Evolutionary conservation across 2,329 filamentous ascomycete species (phyloP).

Genomic region (Colletotrichum chlorophyti): DNA sequence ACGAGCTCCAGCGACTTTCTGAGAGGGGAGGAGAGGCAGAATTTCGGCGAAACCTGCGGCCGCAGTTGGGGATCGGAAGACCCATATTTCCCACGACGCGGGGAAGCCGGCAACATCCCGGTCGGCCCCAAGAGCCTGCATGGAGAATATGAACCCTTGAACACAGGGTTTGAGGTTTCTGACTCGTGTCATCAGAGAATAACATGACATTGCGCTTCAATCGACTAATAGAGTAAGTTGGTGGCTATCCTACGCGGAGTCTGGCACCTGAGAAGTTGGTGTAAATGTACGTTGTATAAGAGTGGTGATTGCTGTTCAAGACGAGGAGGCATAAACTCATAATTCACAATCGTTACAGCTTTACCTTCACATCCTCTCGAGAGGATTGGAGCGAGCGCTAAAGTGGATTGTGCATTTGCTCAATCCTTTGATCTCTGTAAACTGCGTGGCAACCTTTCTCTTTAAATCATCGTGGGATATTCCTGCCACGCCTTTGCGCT

Average conservation of each 20-base stretch:
- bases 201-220: neutral
- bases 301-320: too few relatives aligned
- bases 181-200: neutral
- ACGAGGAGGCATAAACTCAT: neutral
- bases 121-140: conserved; percentile 11
- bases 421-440: neutral
- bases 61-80: conserved; percentile 9
- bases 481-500: neutral
- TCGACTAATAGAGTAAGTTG: too few relatives aligned
- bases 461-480: neutral
- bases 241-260: too few relatives aligned
- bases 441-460: neutral
- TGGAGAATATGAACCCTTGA: neutral
- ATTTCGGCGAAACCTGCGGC: conserved; percentile 26
- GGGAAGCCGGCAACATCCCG: conserved; percentile 22
- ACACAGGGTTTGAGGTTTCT: neutral
- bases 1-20: neutral
- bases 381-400: neutral
- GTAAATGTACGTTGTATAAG: too few relatives aligned
- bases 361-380: neutral
- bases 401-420: neutral
- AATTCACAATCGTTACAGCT: neutral
- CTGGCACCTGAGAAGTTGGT: too few relatives aligned
- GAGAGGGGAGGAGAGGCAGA: conserved; percentile 7
- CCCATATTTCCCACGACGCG: conserved; percentile 4